phyloP scores from a whole-genome alignment of 768 basidiomycete genomes.

The Mycena rosella region DNA sequence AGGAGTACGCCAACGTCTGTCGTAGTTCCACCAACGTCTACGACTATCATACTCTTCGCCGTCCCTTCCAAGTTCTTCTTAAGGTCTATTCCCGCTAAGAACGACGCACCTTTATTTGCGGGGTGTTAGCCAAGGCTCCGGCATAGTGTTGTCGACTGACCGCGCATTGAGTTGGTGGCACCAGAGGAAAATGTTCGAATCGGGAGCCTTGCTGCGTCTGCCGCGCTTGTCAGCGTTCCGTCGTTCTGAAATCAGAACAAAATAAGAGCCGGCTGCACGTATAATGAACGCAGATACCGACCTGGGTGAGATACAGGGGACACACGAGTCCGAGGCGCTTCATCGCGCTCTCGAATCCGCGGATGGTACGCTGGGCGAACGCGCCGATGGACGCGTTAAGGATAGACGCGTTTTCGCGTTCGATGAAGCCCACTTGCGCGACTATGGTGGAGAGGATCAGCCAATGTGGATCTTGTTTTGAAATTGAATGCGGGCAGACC shows the following conservation, averaged over 20 bases:
- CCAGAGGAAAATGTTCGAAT: constrained; percentile 74
- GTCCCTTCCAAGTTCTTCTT: constrained; percentile 28
- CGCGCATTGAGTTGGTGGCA: constrained; percentile 77
- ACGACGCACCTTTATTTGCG: constrained; percentile 60
- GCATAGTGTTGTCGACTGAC: neutral
- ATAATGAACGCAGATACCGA: neutral
- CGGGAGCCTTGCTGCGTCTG: constrained; percentile 66
- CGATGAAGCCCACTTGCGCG: constrained; percentile 69
- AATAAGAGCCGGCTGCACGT: neutral
- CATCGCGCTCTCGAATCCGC: constrained; percentile 66
- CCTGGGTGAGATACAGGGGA: constrained; percentile 66
- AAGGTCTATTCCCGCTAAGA: constrained; percentile 58
- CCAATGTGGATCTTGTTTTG: neutral
- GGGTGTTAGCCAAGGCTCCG: neutral
- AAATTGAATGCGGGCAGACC: constrained; percentile 39
- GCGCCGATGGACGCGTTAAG: constrained; percentile 73
- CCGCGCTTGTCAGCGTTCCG: constrained; percentile 64
- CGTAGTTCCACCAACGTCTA: constrained; percentile 77
- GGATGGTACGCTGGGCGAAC: constrained; percentile 69
- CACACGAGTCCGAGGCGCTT: constrained; percentile 60
- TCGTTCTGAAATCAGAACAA: constrained; percentile 54
- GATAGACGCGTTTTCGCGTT: constrained; percentile 77
- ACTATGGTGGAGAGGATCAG: constrained; percentile 50
- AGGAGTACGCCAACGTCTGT: constrained; percentile 74
- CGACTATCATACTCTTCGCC: constrained; percentile 58